Percentiles rank a stretch among this genome's conserved stretches.
Conservation (phyloP, 2,329 filamentous ascomycete genomes). For the Colletotrichum spaethianum region DNA sequence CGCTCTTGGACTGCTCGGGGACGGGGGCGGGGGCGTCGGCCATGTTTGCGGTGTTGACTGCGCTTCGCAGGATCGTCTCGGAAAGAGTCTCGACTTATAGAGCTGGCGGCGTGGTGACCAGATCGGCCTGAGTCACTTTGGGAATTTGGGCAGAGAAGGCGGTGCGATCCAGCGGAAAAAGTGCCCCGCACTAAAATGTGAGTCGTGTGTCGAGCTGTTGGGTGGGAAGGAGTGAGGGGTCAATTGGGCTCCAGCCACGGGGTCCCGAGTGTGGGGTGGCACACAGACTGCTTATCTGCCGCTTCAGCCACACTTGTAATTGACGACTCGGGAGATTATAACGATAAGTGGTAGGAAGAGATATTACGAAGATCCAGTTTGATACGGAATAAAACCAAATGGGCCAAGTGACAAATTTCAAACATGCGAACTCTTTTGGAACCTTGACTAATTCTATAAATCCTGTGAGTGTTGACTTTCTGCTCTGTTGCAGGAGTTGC, state of each 20-base stretch:
- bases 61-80: conserved; percentile 31
- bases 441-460: neutral
- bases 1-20: conserved; percentile 69
- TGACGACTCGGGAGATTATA: neutral
- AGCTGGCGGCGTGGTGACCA: conserved; percentile 31
- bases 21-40: conserved; percentile 41
- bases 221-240: conserved; percentile 36
- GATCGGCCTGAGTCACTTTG: conserved; percentile 40
- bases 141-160: conserved; percentile 39
- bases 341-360: neutral
- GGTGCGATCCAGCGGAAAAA: conserved; percentile 40
- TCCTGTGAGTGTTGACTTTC: neutral
- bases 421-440: too few species aligned
- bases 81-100: conserved; percentile 26
- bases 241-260: conserved; percentile 38
- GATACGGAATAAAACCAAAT: too few species aligned
- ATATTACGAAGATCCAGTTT: too few species aligned
- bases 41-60: conserved; percentile 39
- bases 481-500: neutral
- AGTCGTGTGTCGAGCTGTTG: conserved; percentile 38
- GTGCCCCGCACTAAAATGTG: conserved; percentile 42
- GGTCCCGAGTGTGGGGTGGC: neutral
- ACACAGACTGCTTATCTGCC: neutral
- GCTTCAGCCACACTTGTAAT: neutral
- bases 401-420: too few species aligned